Conservation (phyloP, 345 rosid species). For the Eucalyptus cladocalyx region DNA sequence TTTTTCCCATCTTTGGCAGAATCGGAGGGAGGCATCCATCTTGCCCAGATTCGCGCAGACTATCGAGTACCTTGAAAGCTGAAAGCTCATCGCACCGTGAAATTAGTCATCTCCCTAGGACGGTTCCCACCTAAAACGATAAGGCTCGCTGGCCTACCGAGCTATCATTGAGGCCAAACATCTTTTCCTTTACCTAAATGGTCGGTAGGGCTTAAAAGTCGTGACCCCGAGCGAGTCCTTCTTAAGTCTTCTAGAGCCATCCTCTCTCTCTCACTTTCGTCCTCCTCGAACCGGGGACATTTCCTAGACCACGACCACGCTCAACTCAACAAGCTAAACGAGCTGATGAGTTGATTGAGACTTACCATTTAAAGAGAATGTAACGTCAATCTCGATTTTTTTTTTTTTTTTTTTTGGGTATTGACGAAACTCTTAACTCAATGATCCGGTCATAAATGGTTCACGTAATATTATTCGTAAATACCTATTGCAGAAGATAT, state of each 20-base stretch:
- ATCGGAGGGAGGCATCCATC: neutral
- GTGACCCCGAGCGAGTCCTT: neutral
- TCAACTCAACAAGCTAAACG: neutral
- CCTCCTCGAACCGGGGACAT: neutral
- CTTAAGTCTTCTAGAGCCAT: neutral
- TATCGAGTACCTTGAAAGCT: neutral
- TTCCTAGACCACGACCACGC: fast-evolving
- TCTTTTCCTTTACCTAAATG: neutral
- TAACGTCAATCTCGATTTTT: neutral
- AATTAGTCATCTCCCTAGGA: neutral
- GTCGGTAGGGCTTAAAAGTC: neutral
- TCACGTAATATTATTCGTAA: neutral
- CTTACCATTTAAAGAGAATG: neutral
- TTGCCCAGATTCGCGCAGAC: neutral
- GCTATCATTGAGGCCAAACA: neutral
- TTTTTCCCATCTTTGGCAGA: neutral
- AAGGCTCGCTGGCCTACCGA: neutral
- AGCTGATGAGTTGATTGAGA: neutral
- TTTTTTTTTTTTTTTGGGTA: too few species aligned
- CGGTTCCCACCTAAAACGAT: neutral
- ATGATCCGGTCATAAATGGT: neutral
- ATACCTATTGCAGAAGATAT: neutral
- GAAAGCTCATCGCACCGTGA: neutral
- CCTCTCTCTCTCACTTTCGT: neutral
- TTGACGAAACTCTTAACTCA: fast-evolving